Base-by-base conservation (phyloP, 768 basidiomycete genomes). In the Leucocoprinus sp. region DNA sequence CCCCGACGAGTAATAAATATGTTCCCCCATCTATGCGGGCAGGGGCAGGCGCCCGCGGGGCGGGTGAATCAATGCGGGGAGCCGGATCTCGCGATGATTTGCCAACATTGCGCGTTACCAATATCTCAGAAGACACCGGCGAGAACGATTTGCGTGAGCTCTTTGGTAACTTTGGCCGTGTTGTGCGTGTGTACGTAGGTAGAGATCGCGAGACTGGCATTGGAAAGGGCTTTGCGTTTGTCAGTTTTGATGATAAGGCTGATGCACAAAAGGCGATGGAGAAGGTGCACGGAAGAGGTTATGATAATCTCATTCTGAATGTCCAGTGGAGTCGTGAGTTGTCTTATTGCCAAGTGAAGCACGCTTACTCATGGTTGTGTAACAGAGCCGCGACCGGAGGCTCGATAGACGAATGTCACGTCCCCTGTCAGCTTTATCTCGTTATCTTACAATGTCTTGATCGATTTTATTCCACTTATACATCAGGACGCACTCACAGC, bases 211-310 rank as follows among this genome's bases (percentile, higher is more conserved):
- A 96, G 57, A 97, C 95, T 7, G 90, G 93, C 37, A 76, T 85
- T 17, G 93, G 93, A 47, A 96, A 95, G 64, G 95, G 95, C 39
- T 96, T 95, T 61, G 95, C 93, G 12, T 98, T 98, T 55, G 93
- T 99, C 45, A 90, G 85, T 61, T 99, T 96, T 57, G 95, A 98
- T 59, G 83, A 84, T 12, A 72, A 74, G 58, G 70, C 75, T 8
- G 68, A 72, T 43, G 96, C 90, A 15, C 88, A 95, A 65, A 75
- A 70, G 59, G 96, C 96, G 34, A 83, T 96, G 69, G 81, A 88
- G 57, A 95, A 92, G 65, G 81, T 93, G 53, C 74, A 97, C 57
- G 95, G 93, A 19, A 77, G 78, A 56, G 93, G 91, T 17, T 97
- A 95, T 57, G 91, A 93, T 62, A 93, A 89, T 60, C 67, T 97